Conservation (phyloP, 176 grass and related monocot genomes). For the Rhynchospora tenuis region DNA sequence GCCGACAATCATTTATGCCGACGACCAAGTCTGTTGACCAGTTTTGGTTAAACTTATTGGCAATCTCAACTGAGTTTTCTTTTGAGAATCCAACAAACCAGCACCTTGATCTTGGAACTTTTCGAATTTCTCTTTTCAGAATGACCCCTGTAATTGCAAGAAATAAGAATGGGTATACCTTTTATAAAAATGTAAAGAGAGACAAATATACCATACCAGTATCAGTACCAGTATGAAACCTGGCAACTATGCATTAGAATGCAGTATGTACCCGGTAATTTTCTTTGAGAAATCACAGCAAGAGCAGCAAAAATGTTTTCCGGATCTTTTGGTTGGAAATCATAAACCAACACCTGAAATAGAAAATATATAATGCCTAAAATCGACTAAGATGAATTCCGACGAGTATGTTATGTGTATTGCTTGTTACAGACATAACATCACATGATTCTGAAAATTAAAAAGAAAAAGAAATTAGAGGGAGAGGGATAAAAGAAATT, state of each 20-base stretch:
- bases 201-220: neutral
- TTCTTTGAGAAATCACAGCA: constrained; percentile 38
- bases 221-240: neutral
- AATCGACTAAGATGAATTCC: neutral
- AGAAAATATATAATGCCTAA: neutral
- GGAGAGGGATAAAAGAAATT: neutral
- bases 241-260: neutral
- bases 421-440: no score
- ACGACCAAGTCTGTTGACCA: constrained; percentile 65
- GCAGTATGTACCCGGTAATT: constrained; percentile 44
- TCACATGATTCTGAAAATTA: no score
- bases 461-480: neutral
- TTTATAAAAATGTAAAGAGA: neutral
- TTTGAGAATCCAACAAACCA: constrained; percentile 62
- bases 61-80: constrained; percentile 28
- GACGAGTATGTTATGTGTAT: neutral
- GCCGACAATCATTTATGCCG: constrained; percentile 69
- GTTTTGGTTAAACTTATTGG: constrained; percentile 57
- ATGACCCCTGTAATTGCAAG: constrained; percentile 50
- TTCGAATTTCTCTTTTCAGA: constrained; percentile 38
- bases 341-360: constrained; percentile 50
- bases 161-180: neutral
- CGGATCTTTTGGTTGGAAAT: constrained; percentile 75
- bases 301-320: constrained; percentile 48
- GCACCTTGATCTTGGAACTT: constrained; percentile 52